These are phyloP conservation scores for Nannizziopsis arthrosporioides DNA, from an alignment of 2,329 filamentous ascomycete genomes.

Conservation along the genomic window DNA sequence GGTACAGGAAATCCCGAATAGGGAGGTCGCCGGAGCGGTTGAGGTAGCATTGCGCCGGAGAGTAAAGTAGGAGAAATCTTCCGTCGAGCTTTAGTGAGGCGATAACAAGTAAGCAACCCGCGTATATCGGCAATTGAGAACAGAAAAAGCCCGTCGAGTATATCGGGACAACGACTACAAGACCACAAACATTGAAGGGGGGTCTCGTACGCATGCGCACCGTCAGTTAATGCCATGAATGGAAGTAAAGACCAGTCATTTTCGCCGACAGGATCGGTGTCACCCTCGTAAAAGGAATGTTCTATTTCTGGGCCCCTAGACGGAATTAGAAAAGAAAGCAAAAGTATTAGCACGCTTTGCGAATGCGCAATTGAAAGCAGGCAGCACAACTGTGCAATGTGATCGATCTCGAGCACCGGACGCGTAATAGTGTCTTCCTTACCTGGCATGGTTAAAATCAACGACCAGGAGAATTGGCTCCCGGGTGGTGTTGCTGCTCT, in stretches of 20 bases:
- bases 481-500: constrained; percentile 23
- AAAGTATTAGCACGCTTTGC: neutral
- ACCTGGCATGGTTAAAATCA: constrained; percentile 67
- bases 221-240: constrained; percentile 94
- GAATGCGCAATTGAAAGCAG: neutral
- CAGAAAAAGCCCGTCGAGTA: neutral
- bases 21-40: constrained; percentile 53
- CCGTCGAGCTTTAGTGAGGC: constrained; percentile 51
- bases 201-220: constrained; percentile 67
- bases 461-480: constrained; percentile 64
- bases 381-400: neutral
- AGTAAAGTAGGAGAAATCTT: constrained; percentile 98
- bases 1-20: constrained; percentile 94
- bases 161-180: too few species aligned
- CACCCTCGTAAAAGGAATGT: constrained; percentile 73
- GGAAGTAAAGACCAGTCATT: constrained; percentile 87
- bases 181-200: constrained; percentile 2
- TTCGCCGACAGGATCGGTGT: constrained; percentile 62
- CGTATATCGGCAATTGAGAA: neutral
- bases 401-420: neutral
- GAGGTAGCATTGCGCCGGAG: constrained; percentile 49
- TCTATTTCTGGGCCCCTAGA: constrained; percentile 79
- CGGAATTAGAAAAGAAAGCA: neutral
- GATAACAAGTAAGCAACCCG: constrained; percentile 1
- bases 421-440: constrained; percentile 13